Evolutionary conservation across 495 filamentous ascomycete genomes (phyloP), one percentile per base, ranked within the genome.

Genomic region (Annulohypoxylon stygium): DNA sequence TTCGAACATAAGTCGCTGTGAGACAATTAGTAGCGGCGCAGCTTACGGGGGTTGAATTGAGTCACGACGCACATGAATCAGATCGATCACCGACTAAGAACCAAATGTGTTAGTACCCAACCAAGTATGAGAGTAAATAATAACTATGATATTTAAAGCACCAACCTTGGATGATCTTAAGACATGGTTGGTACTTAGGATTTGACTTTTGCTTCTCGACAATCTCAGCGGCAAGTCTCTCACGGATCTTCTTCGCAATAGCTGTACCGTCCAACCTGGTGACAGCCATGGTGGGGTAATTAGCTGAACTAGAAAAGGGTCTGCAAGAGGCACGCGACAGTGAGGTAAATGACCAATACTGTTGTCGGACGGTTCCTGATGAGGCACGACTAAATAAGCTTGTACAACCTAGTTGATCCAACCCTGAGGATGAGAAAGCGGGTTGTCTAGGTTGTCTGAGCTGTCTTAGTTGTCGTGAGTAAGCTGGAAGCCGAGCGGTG

Each of bases 1-100:
- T 99, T 83, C 94, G 93, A 80, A 99, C 95, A 93, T 99, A 99
- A 43, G 96, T 98, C 79, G 91, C 93, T 96, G 76, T 54, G 71
- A 74, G 72, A 60, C 48, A 41, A 62, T 76, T 71, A 61, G 77
- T 82, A 77, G 78, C 70, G 69, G 48, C 43, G 61, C 51, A 53
- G 39, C 10, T 62, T 66, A 47, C 61, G 26, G 34, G 50, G 16
- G 16, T 65, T 14, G 30, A 3, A 11, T 43, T 70, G 66, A 69
- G 58, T 74, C 66, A 69, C 62, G 54, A 82, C 92, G 79, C 85
- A 96, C 95, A 94, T 23, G 95, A 98, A 85, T 99, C 96, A 59
- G 92, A 93, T 55, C 95, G 90, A 79, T 91, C 90, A 65, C 93
- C 96, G 76, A 99, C 96, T 91, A 76, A 20, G 70, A 41, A 34